Percentiles rank a stretch among this genome's conserved stretches.
Conservation (phyloP, 1,284 basidiomycete species). For the Leccinum angustisporum region DNA sequence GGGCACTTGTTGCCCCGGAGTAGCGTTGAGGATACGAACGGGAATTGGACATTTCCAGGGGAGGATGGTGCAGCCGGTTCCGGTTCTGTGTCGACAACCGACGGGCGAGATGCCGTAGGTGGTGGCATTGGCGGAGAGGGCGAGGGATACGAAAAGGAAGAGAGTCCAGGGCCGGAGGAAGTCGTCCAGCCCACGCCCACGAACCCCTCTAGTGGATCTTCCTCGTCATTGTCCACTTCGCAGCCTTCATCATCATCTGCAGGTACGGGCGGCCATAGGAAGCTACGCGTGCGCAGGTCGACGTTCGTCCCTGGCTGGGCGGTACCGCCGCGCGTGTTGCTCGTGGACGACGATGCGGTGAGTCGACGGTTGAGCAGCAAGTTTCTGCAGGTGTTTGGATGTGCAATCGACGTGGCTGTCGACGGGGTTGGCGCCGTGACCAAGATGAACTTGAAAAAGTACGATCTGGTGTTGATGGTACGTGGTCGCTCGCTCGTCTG, state of each 20-base stretch:
- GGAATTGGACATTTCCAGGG: conserved; percentile 57
- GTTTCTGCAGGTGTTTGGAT: conserved; percentile 94
- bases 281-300: conserved; percentile 64
- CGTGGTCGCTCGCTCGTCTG: conserved; percentile 29
- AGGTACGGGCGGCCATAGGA: conserved; percentile 13
- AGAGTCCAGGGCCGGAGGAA: conserved; percentile 32
- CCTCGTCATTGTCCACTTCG: conserved; percentile 23
- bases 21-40: conserved; percentile 49
- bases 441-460: conserved; percentile 95
- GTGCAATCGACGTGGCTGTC: conserved; percentile 91
- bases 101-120: conserved; percentile 2
- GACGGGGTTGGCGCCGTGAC: conserved; percentile 93
- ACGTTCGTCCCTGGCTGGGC: conserved; percentile 90
- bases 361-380: conserved; percentile 87
- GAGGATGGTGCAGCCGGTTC: conserved; percentile 22
- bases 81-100: conserved; percentile 3
- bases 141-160: conserved; percentile 30
- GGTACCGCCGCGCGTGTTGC: conserved; percentile 80
- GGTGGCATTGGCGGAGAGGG: conserved; percentile 13
- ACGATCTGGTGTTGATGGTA: conserved; percentile 94
- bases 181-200: conserved; percentile 34
- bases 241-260: conserved; percentile 12
- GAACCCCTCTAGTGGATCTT: conserved; percentile 18
- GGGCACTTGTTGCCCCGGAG: conserved; percentile 73
- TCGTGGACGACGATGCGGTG: conserved; percentile 95